phyloP scores from a whole-genome alignment of 139 green algal species.

The Zygnema circumcarinatum region DNA sequence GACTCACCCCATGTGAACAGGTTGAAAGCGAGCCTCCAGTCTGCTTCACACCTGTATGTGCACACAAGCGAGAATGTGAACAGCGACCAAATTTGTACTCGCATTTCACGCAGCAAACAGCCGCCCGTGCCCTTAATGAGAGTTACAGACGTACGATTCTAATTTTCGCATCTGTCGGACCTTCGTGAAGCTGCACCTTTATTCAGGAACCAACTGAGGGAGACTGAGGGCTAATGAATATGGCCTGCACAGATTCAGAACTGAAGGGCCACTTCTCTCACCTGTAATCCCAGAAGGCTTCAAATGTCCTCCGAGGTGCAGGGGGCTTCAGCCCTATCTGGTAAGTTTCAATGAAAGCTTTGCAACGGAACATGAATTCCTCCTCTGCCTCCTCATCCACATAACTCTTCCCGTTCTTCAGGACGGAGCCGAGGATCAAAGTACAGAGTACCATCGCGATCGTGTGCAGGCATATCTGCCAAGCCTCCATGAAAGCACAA shows the following conservation, averaged over 20 bases:
- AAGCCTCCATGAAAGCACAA: neutral
- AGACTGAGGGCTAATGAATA: too few relatives aligned
- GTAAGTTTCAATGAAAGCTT: conserved; percentile 58
- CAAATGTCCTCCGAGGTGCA: conserved; percentile 47
- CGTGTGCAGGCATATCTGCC: conserved; percentile 63
- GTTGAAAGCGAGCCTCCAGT: conserved; percentile 42
- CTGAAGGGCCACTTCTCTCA: too few relatives aligned
- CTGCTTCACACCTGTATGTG: conserved; percentile 39
- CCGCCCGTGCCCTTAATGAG: too few relatives aligned
- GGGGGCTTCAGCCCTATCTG: conserved; percentile 26
- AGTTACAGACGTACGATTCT: too few relatives aligned
- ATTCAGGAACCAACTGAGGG: too few relatives aligned
- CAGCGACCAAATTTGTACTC: neutral
- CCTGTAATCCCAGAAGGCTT: conserved; percentile 56
- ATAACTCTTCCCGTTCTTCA: conserved; percentile 70
- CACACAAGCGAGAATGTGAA: neutral
- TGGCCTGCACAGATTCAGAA: too few relatives aligned
- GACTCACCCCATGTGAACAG: conserved; percentile 45
- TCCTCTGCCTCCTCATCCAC: conserved; percentile 67
- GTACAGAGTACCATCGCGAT: conserved; percentile 66
- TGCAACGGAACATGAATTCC: conserved; percentile 64
- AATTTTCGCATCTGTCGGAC: too few relatives aligned
- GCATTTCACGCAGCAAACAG: too few relatives aligned
- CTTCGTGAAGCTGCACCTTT: too few relatives aligned
- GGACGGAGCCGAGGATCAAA: conserved; percentile 63